Evolutionary conservation across 257 asterid genomes (phyloP).

Genomic region (Eucommia ulmoides): DNA sequence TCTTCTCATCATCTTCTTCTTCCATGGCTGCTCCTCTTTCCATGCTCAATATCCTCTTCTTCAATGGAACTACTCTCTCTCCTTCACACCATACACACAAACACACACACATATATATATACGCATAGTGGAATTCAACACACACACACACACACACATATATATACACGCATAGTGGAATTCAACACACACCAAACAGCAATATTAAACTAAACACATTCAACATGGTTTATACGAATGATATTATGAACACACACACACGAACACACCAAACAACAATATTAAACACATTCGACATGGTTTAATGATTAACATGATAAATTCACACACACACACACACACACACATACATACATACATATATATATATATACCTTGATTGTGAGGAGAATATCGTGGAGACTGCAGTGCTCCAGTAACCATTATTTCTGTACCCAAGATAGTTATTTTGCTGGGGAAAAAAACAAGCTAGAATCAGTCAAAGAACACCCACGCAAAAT

Average conservation of each 20-base stretch:
- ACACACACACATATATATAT: background rate
- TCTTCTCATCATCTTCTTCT: background rate
- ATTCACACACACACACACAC: no score
- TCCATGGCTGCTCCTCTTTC: slow-evolving; percentile 13
- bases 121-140: background rate
- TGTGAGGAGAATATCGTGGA: no score
- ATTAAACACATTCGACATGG: no score
- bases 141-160: background rate
- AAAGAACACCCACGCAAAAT: background rate
- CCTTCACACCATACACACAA: slow-evolving; percentile 20
- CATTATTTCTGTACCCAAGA: background rate
- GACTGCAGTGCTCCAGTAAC: no score
- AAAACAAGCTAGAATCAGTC: background rate
- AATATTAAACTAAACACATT: background rate
- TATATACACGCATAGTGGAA: background rate
- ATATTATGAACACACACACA: background rate
- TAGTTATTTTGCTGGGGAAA: slow-evolving; percentile 18
- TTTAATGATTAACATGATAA: no score
- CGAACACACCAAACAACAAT: no score
- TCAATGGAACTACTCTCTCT: slow-evolving; percentile 34
- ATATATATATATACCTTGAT: no score
- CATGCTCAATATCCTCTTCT: slow-evolving; percentile 38
- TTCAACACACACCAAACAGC: background rate
- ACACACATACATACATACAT: no score
- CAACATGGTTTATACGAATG: background rate